A percentile compares a stretch with the other conserved stretches of the same genome.
Conservation (phyloP, 106 monocot species). For the Gastrodia elata region DNA sequence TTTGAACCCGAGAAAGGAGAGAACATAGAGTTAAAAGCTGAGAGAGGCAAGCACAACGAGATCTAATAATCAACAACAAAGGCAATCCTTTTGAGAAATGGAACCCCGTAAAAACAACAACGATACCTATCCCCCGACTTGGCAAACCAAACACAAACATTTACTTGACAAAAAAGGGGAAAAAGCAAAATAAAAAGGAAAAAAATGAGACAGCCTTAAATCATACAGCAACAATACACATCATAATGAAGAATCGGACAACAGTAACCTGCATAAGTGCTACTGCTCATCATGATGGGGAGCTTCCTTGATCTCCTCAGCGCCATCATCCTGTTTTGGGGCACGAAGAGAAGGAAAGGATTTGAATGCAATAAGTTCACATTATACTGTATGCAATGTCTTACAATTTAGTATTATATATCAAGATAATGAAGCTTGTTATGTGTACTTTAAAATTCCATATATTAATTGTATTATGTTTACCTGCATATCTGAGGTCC, state of each 20-base stretch:
- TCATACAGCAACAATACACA: background rate
- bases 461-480: too few relatives aligned
- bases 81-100: background rate
- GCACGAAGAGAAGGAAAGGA: background rate
- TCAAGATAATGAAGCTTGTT: too few relatives aligned
- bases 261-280: background rate
- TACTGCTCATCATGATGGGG: background rate
- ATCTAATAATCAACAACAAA: background rate
- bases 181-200: too few relatives aligned
- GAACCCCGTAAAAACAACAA: background rate
- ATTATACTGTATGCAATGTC: too few relatives aligned
- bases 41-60: background rate
- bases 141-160: background rate
- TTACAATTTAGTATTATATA: too few relatives aligned
- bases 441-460: too few relatives aligned
- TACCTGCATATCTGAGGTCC: constrained; percentile 9
- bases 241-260: too few relatives aligned
- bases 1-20: background rate
- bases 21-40: background rate
- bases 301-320: constrained; percentile 8
- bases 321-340: constrained; percentile 7
- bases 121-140: background rate
- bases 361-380: too few relatives aligned
- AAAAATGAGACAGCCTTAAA: background rate
- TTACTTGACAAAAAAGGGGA: background rate